These are phyloP conservation scores for Rhizopogon roseolus DNA, from an alignment of 768 basidiomycete species.

Conservation along the genomic window DNA sequence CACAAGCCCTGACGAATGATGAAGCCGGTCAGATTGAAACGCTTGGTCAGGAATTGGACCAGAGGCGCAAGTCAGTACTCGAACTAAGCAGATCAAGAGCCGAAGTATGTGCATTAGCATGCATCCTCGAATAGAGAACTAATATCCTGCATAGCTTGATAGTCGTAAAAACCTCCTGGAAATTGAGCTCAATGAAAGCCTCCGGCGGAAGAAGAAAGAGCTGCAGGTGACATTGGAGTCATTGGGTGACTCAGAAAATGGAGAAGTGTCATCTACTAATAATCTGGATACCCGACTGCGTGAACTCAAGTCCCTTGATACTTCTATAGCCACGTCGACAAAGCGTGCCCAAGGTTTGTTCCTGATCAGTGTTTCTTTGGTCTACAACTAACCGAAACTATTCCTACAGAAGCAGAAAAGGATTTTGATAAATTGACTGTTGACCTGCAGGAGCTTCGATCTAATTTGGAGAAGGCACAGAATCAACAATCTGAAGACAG, in stretches of 20 bases:
- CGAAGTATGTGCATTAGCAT: slow-evolving; percentile 47
- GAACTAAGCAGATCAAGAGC: slow-evolving; percentile 64
- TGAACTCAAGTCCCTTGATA: slow-evolving; percentile 65
- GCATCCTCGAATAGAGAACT: not conserved
- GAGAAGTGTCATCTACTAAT: slow-evolving; percentile 52
- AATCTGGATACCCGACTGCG: slow-evolving; percentile 64
- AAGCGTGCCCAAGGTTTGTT: slow-evolving; percentile 56
- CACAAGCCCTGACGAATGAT: slow-evolving; percentile 63
- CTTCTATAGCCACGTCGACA: slow-evolving; percentile 59
- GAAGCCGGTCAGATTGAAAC: slow-evolving; percentile 64
- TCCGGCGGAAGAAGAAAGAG: slow-evolving; percentile 77
- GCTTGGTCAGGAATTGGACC: slow-evolving; percentile 74
- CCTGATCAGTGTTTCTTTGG: no score
- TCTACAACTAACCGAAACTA: not conserved
- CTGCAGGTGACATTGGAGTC: slow-evolving; percentile 71
- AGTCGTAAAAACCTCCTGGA: slow-evolving; percentile 77
- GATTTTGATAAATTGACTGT: slow-evolving; percentile 57
- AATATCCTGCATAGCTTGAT: slow-evolving; percentile 37
- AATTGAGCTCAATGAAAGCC: slow-evolving; percentile 89
- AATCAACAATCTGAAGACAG: slow-evolving; percentile 83
- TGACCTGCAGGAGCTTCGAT: slow-evolving; percentile 63
- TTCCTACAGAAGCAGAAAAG: slow-evolving; percentile 57
- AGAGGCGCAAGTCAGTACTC: slow-evolving; percentile 62
- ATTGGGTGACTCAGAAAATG: slow-evolving; percentile 57
- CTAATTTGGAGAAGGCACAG: slow-evolving; percentile 69